These are phyloP conservation scores for Didymella pomorum DNA, from an alignment of 2,329 filamentous ascomycete species.

Conservation along the genomic window DNA sequence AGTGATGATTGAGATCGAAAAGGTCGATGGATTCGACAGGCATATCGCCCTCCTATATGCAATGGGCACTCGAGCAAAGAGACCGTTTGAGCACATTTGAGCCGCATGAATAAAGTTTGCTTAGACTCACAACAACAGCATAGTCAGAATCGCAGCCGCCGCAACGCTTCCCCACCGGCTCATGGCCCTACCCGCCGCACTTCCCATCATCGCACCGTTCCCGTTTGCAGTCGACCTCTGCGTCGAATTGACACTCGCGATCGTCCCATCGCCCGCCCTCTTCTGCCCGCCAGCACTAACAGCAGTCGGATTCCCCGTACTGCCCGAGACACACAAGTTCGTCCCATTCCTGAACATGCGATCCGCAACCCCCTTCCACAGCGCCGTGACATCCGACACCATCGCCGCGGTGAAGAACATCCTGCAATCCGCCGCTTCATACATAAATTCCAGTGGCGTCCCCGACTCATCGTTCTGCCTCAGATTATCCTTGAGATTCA, in stretches of 20 bases:
- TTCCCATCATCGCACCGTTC: neutral
- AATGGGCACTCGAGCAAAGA: neutral
- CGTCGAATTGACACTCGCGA: slow-evolving; percentile 13
- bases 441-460: slow-evolving; percentile 53
- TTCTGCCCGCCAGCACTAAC: slow-evolving; percentile 44
- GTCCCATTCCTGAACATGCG: slow-evolving; percentile 44
- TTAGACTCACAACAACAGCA: slow-evolving; percentile 7
- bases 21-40: neutral
- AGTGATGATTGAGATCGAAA: neutral
- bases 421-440: slow-evolving; percentile 53
- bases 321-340: slow-evolving; percentile 40
- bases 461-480: slow-evolving; percentile 47
- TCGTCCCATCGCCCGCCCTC: slow-evolving; percentile 35
- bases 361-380: slow-evolving; percentile 52
- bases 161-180: slow-evolving; percentile 1
- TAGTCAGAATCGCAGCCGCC: slow-evolving; percentile 5
- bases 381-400: slow-evolving; percentile 44
- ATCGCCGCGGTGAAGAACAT: slow-evolving; percentile 52
- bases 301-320: slow-evolving; percentile 40
- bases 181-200: slow-evolving; percentile 3
- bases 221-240: slow-evolving; percentile 6
- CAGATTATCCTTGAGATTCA: slow-evolving; percentile 51
- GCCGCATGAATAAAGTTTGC: neutral
- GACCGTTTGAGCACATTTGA: slow-evolving; percentile 16
- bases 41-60: slow-evolving; percentile 1